phyloP scores from a whole-genome alignment of 805 yeast genomes.

The Candida montana region DNA sequence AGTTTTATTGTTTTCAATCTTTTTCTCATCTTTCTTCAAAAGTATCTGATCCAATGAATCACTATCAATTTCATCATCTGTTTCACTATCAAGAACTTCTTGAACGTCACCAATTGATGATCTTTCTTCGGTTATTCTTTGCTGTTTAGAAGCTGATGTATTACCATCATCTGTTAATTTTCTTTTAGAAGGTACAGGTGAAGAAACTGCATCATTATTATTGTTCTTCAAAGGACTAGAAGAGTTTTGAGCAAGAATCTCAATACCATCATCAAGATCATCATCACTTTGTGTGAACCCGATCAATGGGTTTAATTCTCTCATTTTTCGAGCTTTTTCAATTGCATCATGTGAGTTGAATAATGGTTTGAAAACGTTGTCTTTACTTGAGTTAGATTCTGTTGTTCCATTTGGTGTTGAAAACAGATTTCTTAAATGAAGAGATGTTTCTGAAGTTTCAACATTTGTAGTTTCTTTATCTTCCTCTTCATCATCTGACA shows the following conservation, averaged over 20 bases:
- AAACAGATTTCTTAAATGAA: conserved; percentile 3
- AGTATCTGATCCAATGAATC: conserved; percentile 1
- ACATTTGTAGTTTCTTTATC: background rate
- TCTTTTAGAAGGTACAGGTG: background rate
- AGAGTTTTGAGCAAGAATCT: conserved; percentile 1
- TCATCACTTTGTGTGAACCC: conserved; percentile 4
- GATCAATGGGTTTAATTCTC: background rate
- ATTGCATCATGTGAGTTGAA: background rate
- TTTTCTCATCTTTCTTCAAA: background rate
- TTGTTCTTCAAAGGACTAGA: background rate
- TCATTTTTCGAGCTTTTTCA: background rate
- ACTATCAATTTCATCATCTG: background rate
- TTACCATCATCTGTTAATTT: background rate
- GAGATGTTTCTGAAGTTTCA: background rate
- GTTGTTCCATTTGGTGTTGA: conserved; percentile 1
- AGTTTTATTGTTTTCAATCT: background rate
- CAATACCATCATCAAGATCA: conserved; percentile 7
- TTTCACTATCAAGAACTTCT: background rate
- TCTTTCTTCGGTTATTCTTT: no score
- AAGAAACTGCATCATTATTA: no score
- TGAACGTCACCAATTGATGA: background rate
- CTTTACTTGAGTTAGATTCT: background rate
- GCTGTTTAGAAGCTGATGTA: no score
- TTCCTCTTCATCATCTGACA: conserved; percentile 17
- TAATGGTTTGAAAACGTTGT: conserved; percentile 2